Evolutionary conservation across 805 yeast species (phyloP).

Genomic region (Ogataea nonfermentans): DNA sequence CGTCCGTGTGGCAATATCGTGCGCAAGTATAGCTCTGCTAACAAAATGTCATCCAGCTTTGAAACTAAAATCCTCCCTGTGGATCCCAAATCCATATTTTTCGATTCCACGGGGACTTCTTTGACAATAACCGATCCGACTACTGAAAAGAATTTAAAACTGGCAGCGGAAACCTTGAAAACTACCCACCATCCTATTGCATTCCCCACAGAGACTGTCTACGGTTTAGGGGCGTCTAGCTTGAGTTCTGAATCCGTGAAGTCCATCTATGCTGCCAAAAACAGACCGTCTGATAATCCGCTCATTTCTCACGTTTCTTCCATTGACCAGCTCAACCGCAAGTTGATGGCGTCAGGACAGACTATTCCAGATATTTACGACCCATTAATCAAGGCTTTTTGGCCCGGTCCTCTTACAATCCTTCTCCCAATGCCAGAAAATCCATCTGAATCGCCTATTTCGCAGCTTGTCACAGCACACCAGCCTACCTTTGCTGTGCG

Average conservation of each 20-base stretch:
- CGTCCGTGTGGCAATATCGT: slow-evolving; percentile 1
- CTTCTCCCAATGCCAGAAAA: slow-evolving; percentile 57
- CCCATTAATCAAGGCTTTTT: slow-evolving; percentile 62
- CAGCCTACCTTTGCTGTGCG: slow-evolving; percentile 92
- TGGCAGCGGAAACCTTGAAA: slow-evolving; percentile 59
- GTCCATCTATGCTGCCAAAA: slow-evolving; percentile 82
- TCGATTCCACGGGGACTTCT: slow-evolving; percentile 40
- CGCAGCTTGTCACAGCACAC: slow-evolving; percentile 76
- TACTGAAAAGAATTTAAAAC: slow-evolving; percentile 48
- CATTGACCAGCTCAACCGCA: slow-evolving; percentile 61
- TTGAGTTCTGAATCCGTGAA: slow-evolving; percentile 67
- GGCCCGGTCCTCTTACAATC: slow-evolving; percentile 98
- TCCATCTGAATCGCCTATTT: slow-evolving; percentile 45
- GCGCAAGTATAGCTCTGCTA: no score
- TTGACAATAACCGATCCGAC: slow-evolving; percentile 44
- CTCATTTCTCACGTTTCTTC: slow-evolving; percentile 88
- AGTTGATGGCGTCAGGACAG: slow-evolving; percentile 43
- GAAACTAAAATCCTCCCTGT: slow-evolving; percentile 52
- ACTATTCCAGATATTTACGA: slow-evolving; percentile 68
- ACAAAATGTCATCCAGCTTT: slow-evolving; percentile 1
- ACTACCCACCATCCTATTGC: slow-evolving; percentile 67
- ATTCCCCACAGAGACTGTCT: slow-evolving; percentile 96
- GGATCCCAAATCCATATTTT: slow-evolving; percentile 49
- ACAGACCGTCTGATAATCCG: slow-evolving; percentile 95
- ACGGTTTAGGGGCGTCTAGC: slow-evolving; percentile 91